Conservation (phyloP, 306 rosid genomes). For the Vigna angularis region DNA sequence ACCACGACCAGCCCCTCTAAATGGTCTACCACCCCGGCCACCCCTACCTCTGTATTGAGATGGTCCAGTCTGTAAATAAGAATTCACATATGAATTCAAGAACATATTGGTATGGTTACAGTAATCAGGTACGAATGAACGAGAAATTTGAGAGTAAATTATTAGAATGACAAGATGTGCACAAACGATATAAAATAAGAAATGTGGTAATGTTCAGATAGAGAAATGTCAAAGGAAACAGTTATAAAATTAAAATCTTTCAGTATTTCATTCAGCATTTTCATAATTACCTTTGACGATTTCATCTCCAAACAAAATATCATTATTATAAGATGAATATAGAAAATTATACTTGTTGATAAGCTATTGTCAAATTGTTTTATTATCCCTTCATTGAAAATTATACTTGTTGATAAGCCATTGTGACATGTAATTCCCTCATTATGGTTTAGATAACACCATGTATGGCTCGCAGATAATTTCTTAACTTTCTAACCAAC, state of each 20-base stretch:
- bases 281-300: slow-evolving; percentile 29
- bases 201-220: background rate
- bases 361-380: slow-evolving; percentile 10
- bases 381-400: slow-evolving; percentile 13
- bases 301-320: slow-evolving; percentile 36
- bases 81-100: slow-evolving; percentile 55
- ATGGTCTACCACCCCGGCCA: slow-evolving; percentile 74
- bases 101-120: slow-evolving; percentile 44
- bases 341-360: slow-evolving; percentile 32
- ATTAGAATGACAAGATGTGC: slow-evolving; percentile 7
- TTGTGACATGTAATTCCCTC: slow-evolving; percentile 21
- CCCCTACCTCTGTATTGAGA: slow-evolving; percentile 78
- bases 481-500: background rate
- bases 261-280: slow-evolving; percentile 33
- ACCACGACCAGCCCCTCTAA: slow-evolving; percentile 70
- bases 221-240: slow-evolving; percentile 15
- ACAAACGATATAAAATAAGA: slow-evolving; percentile 36
- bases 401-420: slow-evolving; percentile 35
- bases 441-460: slow-evolving; percentile 30
- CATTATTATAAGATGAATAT: background rate
- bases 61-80: slow-evolving; percentile 66
- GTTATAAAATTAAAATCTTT: slow-evolving; percentile 20
- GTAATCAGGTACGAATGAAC: slow-evolving; percentile 33
- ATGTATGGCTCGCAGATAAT: slow-evolving; percentile 35
- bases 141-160: slow-evolving; percentile 19